phyloP scores from a whole-genome alignment of 2,329 filamentous ascomycete species.

The Herpotrichia juniperi region DNA sequence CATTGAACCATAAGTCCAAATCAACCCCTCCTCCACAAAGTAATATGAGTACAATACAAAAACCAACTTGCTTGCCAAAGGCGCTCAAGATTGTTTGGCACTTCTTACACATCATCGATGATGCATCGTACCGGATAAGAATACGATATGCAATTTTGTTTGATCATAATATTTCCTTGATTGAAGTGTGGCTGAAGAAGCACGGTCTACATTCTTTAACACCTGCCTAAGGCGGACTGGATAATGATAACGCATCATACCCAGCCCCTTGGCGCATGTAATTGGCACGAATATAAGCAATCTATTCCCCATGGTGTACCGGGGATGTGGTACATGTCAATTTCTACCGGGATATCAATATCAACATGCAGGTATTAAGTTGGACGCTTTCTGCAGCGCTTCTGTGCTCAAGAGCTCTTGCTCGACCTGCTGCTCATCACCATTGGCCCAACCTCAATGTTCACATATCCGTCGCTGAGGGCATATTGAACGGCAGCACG shows the following conservation, averaged over 20 bases:
- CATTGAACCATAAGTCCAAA: too few species aligned
- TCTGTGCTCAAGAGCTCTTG: not conserved
- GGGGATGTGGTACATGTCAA: not conserved
- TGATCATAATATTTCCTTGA: too few species aligned
- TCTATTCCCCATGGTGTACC: not conserved
- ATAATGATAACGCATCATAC: not conserved
- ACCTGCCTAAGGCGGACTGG: not conserved
- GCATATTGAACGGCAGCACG: conserved; percentile 30
- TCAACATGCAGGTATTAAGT: not conserved
- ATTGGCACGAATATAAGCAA: not conserved
- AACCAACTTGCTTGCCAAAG: too few species aligned
- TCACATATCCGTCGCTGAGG: conserved; percentile 32
- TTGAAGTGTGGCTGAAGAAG: too few species aligned
- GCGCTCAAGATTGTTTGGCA: too few species aligned
- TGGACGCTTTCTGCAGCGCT: conserved; percentile 5
- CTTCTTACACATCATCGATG: too few species aligned
- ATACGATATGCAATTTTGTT: too few species aligned
- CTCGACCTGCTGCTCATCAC: not conserved
- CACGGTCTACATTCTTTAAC: too few species aligned
- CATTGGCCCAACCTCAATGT: conserved; percentile 16
- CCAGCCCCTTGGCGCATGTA: not conserved
- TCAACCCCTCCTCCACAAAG: too few species aligned
- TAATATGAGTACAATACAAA: too few species aligned
- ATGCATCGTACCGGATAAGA: too few species aligned
- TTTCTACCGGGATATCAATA: not conserved